phyloP scores from a whole-genome alignment of 2,329 filamentous ascomycete genomes.

The Alternaria postmessia region DNA sequence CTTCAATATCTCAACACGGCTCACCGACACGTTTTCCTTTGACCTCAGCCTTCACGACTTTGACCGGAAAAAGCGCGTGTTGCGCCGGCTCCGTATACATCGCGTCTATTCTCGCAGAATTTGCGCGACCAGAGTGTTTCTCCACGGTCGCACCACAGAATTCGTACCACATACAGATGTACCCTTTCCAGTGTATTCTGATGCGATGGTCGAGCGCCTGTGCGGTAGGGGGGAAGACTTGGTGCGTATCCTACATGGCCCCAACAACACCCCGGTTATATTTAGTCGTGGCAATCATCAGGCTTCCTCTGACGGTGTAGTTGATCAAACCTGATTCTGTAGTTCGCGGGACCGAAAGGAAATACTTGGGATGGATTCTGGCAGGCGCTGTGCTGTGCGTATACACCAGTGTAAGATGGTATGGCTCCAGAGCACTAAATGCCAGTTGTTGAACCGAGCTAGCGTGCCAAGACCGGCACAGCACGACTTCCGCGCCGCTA shows the following conservation, averaged over 20 bases:
- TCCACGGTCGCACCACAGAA: constrained; percentile 14
- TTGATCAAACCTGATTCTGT: not conserved
- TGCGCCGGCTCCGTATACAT: not conserved
- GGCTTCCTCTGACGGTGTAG: not conserved
- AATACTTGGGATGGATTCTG: not conserved
- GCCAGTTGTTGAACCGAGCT: constrained; percentile 7
- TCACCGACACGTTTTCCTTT: not conserved
- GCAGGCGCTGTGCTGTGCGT: not conserved
- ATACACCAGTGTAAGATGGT: not conserved
- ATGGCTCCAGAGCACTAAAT: not conserved
- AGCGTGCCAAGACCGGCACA: constrained; percentile 8
- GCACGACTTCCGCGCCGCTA: constrained; percentile 3
- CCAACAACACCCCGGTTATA: not conserved
- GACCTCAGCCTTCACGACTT: not conserved
- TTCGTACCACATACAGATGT: not conserved
- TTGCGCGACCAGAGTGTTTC: constrained; percentile 10
- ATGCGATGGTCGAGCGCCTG: not conserved
- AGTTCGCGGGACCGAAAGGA: not conserved
- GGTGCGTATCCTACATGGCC: not conserved
- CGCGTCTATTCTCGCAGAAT: not conserved
- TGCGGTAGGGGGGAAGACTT: not conserved
- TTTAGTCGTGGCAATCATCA: not conserved
- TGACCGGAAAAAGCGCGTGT: not conserved
- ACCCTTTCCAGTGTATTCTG: not conserved
- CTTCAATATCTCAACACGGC: not conserved